Percentiles rank a stretch among this genome's conserved stretches.
phyloP scores from a whole-genome alignment of 495 filamentous ascomycete species.

The Trichoderma asperelloides region DNA sequence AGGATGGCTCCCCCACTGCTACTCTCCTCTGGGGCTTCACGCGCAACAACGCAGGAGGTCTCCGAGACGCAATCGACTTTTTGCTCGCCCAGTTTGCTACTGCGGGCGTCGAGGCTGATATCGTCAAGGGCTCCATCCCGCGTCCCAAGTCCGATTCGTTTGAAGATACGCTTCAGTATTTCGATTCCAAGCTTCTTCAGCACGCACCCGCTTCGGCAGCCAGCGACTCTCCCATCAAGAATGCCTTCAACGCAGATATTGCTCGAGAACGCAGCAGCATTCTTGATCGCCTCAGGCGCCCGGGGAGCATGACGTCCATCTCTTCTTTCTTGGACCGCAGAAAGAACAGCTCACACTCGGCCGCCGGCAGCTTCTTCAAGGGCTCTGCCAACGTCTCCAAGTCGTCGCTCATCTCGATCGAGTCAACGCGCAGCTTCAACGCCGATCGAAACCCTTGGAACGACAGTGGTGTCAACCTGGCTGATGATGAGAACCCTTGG shows the following conservation, averaged over 20 bases:
- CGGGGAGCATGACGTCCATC: conserved; percentile 85
- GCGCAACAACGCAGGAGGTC: conserved; percentile 89
- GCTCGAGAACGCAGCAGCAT: conserved; percentile 68
- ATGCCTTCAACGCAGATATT: conserved; percentile 70
- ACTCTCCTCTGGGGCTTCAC: conserved; percentile 64
- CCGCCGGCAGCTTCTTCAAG: conserved; percentile 76
- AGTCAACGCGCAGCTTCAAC: conserved; percentile 74
- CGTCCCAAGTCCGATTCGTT: conserved; percentile 98
- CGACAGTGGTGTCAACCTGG: conserved; percentile 86
- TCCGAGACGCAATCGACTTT: conserved; percentile 95
- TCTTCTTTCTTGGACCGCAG: conserved; percentile 83
- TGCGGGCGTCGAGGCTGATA: conserved; percentile 72
- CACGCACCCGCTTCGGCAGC: conserved; percentile 69
- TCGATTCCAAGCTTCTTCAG: conserved; percentile 91
- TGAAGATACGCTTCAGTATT: conserved; percentile 91
- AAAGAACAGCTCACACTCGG: conserved; percentile 83
- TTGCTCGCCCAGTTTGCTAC: conserved; percentile 73
- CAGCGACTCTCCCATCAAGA: conserved; percentile 75
- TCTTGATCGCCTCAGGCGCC: conserved; percentile 78
- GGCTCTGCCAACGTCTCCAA: conserved; percentile 91
- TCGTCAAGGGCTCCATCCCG: conserved; percentile 86
- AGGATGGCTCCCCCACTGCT: conserved; percentile 43
- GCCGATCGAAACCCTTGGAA: conserved; percentile 96
- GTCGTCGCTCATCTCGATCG: conserved; percentile 86
- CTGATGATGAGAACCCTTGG: conserved; percentile 72